Evolutionary conservation across 1,284 basidiomycete genomes (phyloP).

Genomic region (Takashimella koratensis): DNA sequence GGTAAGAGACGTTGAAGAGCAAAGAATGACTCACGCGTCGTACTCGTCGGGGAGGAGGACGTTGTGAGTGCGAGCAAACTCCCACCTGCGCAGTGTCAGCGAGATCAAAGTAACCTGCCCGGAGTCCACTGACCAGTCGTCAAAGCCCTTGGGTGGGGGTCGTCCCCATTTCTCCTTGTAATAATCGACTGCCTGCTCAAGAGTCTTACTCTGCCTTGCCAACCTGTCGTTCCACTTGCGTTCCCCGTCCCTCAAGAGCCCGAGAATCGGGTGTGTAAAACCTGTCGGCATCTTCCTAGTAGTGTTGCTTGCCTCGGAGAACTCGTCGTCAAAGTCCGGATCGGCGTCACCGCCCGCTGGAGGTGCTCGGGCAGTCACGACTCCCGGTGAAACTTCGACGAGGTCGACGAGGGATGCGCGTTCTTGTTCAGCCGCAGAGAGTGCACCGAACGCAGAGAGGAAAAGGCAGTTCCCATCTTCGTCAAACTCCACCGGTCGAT

Average conservation of each 20-base stretch:
- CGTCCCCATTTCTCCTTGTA: constrained; percentile 50
- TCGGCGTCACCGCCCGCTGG: constrained; percentile 16
- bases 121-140: constrained; percentile 34
- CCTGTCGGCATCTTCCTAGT: constrained; percentile 13
- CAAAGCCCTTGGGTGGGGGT: constrained; percentile 50
- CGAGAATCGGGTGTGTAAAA: constrained; percentile 48
- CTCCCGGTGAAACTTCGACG: constrained; percentile 35
- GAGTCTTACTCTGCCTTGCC: constrained; percentile 49
- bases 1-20: not conserved
- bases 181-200: constrained; percentile 51
- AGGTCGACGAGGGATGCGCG: constrained; percentile 32
- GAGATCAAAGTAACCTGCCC: too few species aligned
- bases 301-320: constrained; percentile 14
- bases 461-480: constrained; percentile 47
- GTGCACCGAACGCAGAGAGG: constrained; percentile 45
- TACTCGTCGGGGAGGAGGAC: constrained; percentile 49
- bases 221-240: constrained; percentile 50
- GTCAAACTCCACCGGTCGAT: constrained; percentile 41
- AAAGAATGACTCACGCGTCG: constrained; percentile 38
- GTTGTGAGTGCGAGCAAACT: constrained; percentile 33
- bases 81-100: too few species aligned
- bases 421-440: constrained; percentile 35
- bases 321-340: constrained; percentile 29
- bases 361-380: constrained; percentile 23
- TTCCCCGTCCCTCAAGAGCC: constrained; percentile 50